Conservation (phyloP, 2,329 filamentous ascomycete genomes). For the Colletotrichum magnum region DNA sequence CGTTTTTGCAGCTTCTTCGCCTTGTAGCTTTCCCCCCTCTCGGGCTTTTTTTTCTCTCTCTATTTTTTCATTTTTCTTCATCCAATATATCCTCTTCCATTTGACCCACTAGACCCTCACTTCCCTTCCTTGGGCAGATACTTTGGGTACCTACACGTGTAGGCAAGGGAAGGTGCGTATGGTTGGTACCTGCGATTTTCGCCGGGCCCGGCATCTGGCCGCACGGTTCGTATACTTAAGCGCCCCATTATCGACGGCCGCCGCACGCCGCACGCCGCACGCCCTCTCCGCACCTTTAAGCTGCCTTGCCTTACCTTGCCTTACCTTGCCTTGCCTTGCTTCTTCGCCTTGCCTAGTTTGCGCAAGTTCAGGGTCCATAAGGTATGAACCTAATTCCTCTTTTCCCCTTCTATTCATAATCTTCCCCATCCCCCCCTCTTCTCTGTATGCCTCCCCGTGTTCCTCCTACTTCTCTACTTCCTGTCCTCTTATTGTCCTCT, state of each 20-base stretch:
- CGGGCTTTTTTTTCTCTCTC: neutral
- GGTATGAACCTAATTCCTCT: conserved; percentile 38
- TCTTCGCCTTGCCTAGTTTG: neutral
- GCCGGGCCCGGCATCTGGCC: conserved; percentile 20
- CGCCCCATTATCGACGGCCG: conserved; percentile 21
- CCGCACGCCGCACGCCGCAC: conserved; percentile 24
- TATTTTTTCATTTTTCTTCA: neutral
- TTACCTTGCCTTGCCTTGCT: conserved; percentile 24
- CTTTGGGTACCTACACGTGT: too few relatives aligned
- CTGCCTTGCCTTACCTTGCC: conserved; percentile 24
- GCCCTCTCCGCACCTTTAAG: conserved; percentile 16
- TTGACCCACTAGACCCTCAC: too few relatives aligned
- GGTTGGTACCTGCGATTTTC: neutral
- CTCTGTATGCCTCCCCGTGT: conserved; percentile 2
- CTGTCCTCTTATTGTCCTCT: neutral
- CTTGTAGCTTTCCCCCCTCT: neutral
- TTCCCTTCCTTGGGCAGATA: too few relatives aligned
- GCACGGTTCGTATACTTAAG: conserved; percentile 30
- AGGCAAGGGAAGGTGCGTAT: too few relatives aligned
- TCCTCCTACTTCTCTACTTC: neutral
- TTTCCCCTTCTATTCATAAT: conserved; percentile 31
- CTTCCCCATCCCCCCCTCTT: conserved; percentile 14
- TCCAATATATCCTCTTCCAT: neutral
- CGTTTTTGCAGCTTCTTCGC: neutral
- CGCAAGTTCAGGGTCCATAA: conserved; percentile 34